Conservation (phyloP, 805 yeast species). For the Yamadazyma olivae region DNA sequence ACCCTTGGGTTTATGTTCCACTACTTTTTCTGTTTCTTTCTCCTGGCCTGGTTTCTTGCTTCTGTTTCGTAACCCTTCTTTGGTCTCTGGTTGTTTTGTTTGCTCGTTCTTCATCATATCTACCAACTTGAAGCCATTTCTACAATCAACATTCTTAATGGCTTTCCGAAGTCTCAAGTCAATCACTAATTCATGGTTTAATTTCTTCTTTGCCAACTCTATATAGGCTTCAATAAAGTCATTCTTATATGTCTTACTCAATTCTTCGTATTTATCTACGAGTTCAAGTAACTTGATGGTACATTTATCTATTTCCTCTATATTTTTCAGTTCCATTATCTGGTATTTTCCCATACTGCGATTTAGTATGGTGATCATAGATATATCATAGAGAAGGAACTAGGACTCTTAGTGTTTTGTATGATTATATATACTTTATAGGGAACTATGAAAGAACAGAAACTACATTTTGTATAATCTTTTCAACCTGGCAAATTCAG, state of each 20-base stretch:
- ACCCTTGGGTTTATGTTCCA: not conserved
- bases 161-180: not conserved
- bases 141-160: not conserved
- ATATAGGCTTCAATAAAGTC: not conserved
- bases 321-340: no score
- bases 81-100: not conserved
- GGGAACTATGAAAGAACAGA: no score
- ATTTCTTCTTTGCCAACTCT: not conserved
- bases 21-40: not conserved
- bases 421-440: no score
- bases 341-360: no score
- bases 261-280: not conserved
- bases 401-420: no score
- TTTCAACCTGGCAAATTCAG: constrained; percentile 42
- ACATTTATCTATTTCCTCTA: not conserved
- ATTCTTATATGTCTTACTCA: not conserved
- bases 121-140: not conserved
- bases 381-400: no score
- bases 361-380: no score
- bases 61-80: not conserved
- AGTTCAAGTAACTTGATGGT: not conserved
- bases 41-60: not conserved
- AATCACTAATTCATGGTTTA: not conserved
- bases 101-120: not conserved
- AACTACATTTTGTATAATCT: constrained; percentile 31